A percentile compares a stretch with the other conserved stretches of the same genome.
Evolutionary conservation across 257 asterid genomes (phyloP).

Genomic region (Echites panduratus): DNA sequence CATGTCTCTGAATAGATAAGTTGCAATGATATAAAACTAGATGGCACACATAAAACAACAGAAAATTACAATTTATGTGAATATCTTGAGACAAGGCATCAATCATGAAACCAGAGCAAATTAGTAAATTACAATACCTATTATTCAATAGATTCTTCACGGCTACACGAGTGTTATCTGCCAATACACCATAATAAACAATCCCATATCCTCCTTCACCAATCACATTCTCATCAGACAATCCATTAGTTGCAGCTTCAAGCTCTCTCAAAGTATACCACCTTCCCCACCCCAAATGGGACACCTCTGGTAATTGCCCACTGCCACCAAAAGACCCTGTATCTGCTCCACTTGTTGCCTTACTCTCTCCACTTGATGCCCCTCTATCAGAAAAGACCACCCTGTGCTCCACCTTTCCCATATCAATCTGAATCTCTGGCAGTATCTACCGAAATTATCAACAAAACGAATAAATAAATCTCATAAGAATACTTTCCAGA

Average conservation of each 20-base stretch:
- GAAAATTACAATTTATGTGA: not conserved
- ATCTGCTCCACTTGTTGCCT: slow-evolving; percentile 83
- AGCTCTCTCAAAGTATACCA: slow-evolving; percentile 98
- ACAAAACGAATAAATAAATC: not conserved
- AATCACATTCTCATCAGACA: slow-evolving; percentile 81
- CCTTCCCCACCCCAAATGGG: slow-evolving; percentile 98
- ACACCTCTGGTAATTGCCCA: slow-evolving; percentile 87
- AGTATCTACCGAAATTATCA: slow-evolving; percentile 39
- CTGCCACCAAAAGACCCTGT: slow-evolving; percentile 70
- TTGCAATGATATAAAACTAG: not conserved
- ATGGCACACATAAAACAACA: not conserved
- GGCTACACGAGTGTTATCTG: slow-evolving; percentile 72
- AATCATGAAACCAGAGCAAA: not conserved
- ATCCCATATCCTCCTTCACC: slow-evolving; percentile 98
- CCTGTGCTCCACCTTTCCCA: slow-evolving; percentile 94
- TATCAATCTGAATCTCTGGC: slow-evolving; percentile 88
- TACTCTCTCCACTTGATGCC: slow-evolving; percentile 91
- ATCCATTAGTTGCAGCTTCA: slow-evolving; percentile 89
- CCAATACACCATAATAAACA: slow-evolving; percentile 68
- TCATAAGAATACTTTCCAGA: not conserved
- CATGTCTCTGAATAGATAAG: not conserved
- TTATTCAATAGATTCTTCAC: slow-evolving; percentile 88
- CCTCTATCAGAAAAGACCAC: slow-evolving; percentile 83
- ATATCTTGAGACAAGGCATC: not conserved
- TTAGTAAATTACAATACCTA: slow-evolving; percentile 33